A percentile compares a stretch with the other conserved stretches of the same genome.
These are phyloP conservation scores for Trifolium repens DNA, from an alignment of 306 rosid species.

Conservation along the genomic window DNA sequence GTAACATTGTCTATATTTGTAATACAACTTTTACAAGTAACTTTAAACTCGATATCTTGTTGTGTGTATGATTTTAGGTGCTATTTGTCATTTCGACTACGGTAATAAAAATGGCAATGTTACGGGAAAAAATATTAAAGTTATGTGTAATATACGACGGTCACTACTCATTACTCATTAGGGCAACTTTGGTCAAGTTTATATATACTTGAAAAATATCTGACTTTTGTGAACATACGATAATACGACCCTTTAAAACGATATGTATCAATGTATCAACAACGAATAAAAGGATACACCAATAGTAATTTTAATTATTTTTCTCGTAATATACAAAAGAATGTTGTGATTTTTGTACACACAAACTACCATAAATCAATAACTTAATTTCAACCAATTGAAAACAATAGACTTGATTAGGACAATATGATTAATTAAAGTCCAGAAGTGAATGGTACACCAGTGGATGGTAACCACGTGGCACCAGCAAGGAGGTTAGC, in stretches of 20 bases:
- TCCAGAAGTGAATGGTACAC: conserved; percentile 72
- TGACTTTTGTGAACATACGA: not conserved
- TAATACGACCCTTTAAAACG: too few species aligned
- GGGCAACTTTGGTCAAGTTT: not conserved
- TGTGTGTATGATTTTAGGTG: too few species aligned
- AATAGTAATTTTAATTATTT: not conserved
- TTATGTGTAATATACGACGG: too few species aligned
- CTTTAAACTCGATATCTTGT: too few species aligned
- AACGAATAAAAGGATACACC: too few species aligned
- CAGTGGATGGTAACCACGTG: conserved; percentile 80
- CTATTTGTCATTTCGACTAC: too few species aligned
- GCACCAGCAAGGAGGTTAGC: conserved; percentile 70
- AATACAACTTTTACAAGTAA: too few species aligned
- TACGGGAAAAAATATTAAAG: too few species aligned
- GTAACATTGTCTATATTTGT: too few species aligned
- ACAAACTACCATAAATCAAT: conserved; percentile 30
- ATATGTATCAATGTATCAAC: too few species aligned
- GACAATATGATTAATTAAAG: conserved; percentile 42
- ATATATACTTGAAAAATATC: not conserved
- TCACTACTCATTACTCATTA: not conserved
- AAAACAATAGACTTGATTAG: not conserved
- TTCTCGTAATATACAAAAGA: conserved; percentile 50
- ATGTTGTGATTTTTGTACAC: conserved; percentile 34
- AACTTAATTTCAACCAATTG: conserved; percentile 29
- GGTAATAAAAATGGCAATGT: too few species aligned